Base-by-base conservation (phyloP, 495 filamentous ascomycete genomes). In the Talaromyces stipitatus region DNA sequence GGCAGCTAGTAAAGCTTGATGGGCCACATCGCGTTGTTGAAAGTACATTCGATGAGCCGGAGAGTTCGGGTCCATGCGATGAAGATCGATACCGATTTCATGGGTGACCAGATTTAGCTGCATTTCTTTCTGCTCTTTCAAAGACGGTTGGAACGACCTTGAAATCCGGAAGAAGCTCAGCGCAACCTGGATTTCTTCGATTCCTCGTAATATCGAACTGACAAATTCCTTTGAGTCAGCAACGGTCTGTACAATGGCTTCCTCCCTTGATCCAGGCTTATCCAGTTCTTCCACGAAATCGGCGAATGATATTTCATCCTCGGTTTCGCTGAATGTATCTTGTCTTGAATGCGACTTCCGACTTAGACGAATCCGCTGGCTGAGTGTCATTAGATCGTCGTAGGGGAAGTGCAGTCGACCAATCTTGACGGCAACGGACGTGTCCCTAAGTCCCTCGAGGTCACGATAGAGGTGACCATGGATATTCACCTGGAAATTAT, bases 11-110 rank as follows among this genome's bases (percentile, higher is more conserved):
- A 99, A 79, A 22, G 94, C 94, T 76, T 99, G 92, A 66, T 99
- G 94, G 18, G 94, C 94, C 60, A 97, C 82, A 63, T 97, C 95
- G 54, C 87, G 84, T 10, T 87, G 84, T 12, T 91, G 91, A 69
- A 99, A 99, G 72, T 99, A 99, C 94, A 99, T 99, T 54, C 92
- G 87, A 80, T 99, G 94, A 2, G 91, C 92, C 0, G 94, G 91
- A 33, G 90, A 95, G 62, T 88, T 92, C 26, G 89, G 88, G 66
- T 99, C 95, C 57, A 99, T 84, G 14, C 94, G 85, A 67, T 97
- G 88, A 29, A 97, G 74, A 63, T 99, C 94, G 62, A 97, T 81
- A 54, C 92, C 91, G 28, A 99, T 80, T 69, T 99, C 94, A 65
- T 97, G 96, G 78, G 96, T 95, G 1, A 92, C 89, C 12, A 91